Conservation (phyloP, 129 eudicot species). For the Flaveria bidentis region DNA sequence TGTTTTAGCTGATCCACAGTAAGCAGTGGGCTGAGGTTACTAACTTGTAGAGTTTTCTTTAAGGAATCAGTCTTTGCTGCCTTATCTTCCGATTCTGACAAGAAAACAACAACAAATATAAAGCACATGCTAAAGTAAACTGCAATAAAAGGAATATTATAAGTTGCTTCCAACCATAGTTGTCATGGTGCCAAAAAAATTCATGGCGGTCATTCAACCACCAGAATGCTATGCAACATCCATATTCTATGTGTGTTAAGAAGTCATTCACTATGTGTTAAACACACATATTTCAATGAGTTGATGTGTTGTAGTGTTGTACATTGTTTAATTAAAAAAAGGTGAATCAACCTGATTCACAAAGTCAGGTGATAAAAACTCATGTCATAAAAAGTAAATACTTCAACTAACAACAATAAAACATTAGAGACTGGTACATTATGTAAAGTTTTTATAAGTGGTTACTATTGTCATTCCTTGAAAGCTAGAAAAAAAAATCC, state of each 20-base stretch:
- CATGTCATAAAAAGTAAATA: not conserved
- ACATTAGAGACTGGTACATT: not conserved
- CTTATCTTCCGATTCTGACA: conserved; percentile 50
- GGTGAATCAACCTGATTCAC: not conserved
- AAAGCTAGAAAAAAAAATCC: not conserved
- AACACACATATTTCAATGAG: too few relatives aligned
- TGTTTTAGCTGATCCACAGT: conserved; percentile 92
- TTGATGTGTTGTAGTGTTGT: not conserved
- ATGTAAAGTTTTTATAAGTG: not conserved
- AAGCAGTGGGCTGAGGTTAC: conserved; percentile 90
- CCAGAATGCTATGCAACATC: not conserved
- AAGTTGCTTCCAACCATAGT: not conserved
- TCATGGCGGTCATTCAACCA: not conserved
- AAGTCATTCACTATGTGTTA: not conserved
- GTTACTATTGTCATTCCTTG: not conserved
- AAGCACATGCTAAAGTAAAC: not conserved
- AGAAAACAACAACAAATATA: not conserved
- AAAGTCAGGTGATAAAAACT: not conserved
- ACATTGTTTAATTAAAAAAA: not conserved
- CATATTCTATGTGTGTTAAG: not conserved
- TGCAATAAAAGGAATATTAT: not conserved
- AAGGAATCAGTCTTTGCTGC: conserved; percentile 58
- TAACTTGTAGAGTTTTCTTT: conserved; percentile 89
- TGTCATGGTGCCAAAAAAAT: not conserved
- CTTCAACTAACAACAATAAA: not conserved